Conservation (phyloP, 257 asterid species). For the Fraxinus excelsior region DNA sequence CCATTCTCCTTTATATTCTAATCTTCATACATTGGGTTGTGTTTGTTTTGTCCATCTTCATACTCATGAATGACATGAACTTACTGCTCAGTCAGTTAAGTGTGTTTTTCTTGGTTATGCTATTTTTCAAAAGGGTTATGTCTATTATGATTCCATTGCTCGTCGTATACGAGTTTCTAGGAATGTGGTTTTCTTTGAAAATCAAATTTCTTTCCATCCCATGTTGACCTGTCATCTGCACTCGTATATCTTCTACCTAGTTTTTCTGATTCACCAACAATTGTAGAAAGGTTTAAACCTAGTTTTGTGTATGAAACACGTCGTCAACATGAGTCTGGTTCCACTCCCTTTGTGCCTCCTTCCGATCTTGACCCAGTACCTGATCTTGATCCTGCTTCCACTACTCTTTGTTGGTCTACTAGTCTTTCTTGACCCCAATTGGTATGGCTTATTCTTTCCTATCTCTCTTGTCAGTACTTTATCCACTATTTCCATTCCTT, state of each 20-base stretch:
- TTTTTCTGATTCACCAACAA: too few species aligned
- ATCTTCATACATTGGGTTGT: not conserved
- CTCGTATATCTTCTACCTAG: too few species aligned
- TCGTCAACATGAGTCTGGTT: too few species aligned
- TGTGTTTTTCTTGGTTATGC: too few species aligned
- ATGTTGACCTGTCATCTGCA: not conserved
- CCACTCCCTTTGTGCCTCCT: not conserved
- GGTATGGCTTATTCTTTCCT: not conserved
- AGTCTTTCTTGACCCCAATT: not conserved
- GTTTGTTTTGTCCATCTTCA: too few species aligned
- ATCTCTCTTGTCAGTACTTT: too few species aligned
- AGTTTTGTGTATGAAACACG: too few species aligned
- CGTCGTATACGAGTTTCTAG: not conserved
- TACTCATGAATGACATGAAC: too few species aligned
- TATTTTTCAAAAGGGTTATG: too few species aligned
- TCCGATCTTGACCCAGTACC: not conserved
- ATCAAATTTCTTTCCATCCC: not conserved
- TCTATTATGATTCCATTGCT: not conserved
- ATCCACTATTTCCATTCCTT: not conserved
- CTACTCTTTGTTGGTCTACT: not conserved
- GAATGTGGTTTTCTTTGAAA: not conserved
- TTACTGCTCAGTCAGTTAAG: too few species aligned
- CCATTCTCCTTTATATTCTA: too few species aligned
- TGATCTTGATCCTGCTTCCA: not conserved
- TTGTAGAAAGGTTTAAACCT: too few species aligned